Conservation (phyloP, 1,284 basidiomycete genomes). For the Butyriboletus appendiculatus region DNA sequence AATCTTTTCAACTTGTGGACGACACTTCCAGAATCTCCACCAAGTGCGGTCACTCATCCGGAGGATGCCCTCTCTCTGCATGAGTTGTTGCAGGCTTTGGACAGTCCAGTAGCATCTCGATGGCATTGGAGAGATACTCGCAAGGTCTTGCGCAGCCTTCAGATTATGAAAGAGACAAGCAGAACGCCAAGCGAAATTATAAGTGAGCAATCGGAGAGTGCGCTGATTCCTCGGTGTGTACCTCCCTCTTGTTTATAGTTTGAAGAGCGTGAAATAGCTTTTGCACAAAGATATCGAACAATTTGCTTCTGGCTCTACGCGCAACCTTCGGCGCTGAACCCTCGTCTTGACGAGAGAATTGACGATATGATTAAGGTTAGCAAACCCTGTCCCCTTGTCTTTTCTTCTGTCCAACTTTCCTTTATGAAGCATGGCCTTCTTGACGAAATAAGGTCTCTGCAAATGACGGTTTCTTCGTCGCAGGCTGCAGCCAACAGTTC, state of each 20-base stretch:
- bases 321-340: slow-evolving; percentile 61
- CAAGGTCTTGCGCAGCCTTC: slow-evolving; percentile 83
- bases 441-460: slow-evolving; percentile 72
- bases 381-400: neutral
- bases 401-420: slow-evolving; percentile 10
- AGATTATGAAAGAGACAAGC: slow-evolving; percentile 78
- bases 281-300: slow-evolving; percentile 65
- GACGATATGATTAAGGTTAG: slow-evolving; percentile 87
- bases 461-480: slow-evolving; percentile 35
- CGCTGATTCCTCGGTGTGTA: slow-evolving; percentile 49
- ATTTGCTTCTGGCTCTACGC: slow-evolving; percentile 94
- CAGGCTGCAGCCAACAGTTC: neutral
- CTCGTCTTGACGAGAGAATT: slow-evolving; percentile 78
- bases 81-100: slow-evolving; percentile 67
- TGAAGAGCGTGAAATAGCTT: neutral
- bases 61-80: slow-evolving; percentile 64
- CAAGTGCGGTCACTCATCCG: slow-evolving; percentile 52
- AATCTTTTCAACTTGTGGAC: slow-evolving; percentile 53
- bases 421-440: slow-evolving; percentile 72
- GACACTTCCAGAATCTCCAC: slow-evolving; percentile 53
- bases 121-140: slow-evolving; percentile 98
- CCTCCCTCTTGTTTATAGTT: neutral
- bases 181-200: slow-evolving; percentile 71
- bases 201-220: slow-evolving; percentile 55
- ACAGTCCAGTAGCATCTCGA: slow-evolving; percentile 73